Conservation (phyloP, 139 green algal species). For the Tetraselmis striata region DNA sequence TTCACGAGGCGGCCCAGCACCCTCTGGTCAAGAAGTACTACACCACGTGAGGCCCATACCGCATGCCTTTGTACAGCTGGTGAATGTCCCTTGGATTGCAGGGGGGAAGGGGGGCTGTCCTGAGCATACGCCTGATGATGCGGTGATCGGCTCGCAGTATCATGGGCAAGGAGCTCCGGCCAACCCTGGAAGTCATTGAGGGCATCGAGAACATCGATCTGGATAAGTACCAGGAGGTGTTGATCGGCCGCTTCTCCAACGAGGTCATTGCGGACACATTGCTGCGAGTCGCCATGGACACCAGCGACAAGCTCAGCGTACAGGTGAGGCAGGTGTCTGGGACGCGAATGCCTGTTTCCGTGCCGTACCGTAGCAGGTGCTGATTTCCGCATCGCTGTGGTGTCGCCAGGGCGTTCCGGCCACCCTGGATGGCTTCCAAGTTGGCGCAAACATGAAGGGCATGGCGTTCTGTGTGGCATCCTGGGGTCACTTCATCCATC, state of each 20-base stretch:
- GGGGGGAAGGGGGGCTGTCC: too few relatives aligned
- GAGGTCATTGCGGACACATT: not conserved
- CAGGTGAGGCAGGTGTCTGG: slow-evolving; percentile 1
- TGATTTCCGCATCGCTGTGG: too few relatives aligned
- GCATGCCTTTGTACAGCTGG: too few relatives aligned
- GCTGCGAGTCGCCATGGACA: slow-evolving; percentile 4
- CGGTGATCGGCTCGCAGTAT: too few relatives aligned
- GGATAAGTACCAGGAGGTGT: not conserved
- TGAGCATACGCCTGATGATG: too few relatives aligned
- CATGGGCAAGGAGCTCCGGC: slow-evolving; percentile 1
- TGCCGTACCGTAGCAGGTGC: not conserved
- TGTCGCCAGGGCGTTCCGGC: not conserved
- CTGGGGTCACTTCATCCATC: slow-evolving; percentile 1
- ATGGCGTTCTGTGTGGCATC: slow-evolving; percentile 4
- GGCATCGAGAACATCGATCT: slow-evolving; percentile 10
- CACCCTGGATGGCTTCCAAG: not conserved
- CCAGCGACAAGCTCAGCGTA: slow-evolving; percentile 8
- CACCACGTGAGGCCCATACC: not conserved
- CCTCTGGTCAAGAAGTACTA: not conserved
- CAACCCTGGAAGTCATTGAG: slow-evolving; percentile 3
- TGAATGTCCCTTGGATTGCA: too few relatives aligned
- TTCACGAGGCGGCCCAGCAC: slow-evolving; percentile 5
- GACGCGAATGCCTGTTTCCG: too few relatives aligned
- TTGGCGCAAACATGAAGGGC: not conserved
- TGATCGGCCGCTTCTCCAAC: not conserved